A percentile compares a stretch with the other conserved stretches of the same genome.
Conservation (phyloP, 116 monocot species). For the Posidonia oceanica region DNA sequence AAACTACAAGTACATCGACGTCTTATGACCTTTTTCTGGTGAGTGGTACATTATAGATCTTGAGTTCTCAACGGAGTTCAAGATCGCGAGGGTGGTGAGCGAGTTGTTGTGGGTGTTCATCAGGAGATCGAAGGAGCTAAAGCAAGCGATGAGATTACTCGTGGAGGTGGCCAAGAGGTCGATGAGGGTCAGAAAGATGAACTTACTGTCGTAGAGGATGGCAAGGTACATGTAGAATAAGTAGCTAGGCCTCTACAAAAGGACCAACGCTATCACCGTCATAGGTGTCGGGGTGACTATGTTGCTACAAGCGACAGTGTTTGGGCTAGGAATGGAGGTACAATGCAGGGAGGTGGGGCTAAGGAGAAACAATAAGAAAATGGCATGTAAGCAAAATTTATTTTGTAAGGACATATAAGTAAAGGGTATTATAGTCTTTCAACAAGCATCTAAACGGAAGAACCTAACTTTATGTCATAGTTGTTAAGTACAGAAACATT, state of each 20-base stretch:
- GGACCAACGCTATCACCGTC: conserved; percentile 29
- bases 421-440: no score
- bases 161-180: conserved; percentile 31
- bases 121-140: conserved; percentile 21
- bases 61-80: conserved; percentile 6
- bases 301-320: neutral
- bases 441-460: no score
- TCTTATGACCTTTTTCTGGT: neutral
- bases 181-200: conserved; percentile 18
- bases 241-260: conserved; percentile 19
- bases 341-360: conserved; percentile 26
- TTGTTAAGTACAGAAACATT: no score
- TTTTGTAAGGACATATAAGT: no score
- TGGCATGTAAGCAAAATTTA: no score
- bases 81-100: conserved; percentile 18
- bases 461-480: no score
- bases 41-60: neutral
- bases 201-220: conserved; percentile 61
- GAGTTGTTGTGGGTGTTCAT: conserved; percentile 27
- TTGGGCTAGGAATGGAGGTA: neutral
- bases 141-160: conserved; percentile 22
- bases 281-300: neutral
- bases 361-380: no score
- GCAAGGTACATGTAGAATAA: conserved; percentile 37
- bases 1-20: conserved; percentile 48